Evolutionary conservation across 768 basidiomycete species (phyloP), one percentile per base, ranked within the genome.

Genomic region (Termitomyces eurrhizus): DNA sequence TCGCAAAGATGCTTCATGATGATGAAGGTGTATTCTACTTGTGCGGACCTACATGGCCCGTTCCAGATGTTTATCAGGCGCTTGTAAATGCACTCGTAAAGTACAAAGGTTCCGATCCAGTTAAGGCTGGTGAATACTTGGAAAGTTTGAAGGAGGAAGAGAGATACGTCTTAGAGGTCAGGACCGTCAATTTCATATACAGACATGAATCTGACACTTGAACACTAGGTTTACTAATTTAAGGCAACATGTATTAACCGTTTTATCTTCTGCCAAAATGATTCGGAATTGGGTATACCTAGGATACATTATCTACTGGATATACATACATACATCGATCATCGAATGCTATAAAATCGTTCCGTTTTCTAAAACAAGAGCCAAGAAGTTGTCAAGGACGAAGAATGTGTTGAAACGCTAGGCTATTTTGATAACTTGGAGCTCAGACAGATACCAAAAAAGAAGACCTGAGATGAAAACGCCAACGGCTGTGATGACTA

Each of bases 11-110:
- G 84, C 75, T 98, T 58, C 78, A 87, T 66, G 79, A 86, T 59
- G 82, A 87, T 62, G 68, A 82, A 45, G 94, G 93, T 36, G 91
- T 87, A 51, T 99, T 99, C 78, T 98, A 98, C 74, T 80, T 99
- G 49, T 98, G 97, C 72, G 96, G 96, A 32, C 97, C 96, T 41
- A 98, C 96, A 32, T 97, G 95, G 96, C 97, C 97, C n/a, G 96
- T 98, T 24, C 95, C 97, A 1, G 97, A 98, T 69, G 94, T 99
- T 6, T 96, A 92, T 68, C 90, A 96, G 73, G 92, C 97, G 0
- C 80, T 99, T 52, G 88, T 95, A 24, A 85, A 85, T 21, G 90
- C 93, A 2, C 77, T 98, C 63, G 82, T 82, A 32, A 85, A 86
- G 70, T 86, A 87, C 68, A 86, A 88, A 62, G 86, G 86, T 16